Conservation (phyloP, 805 yeast species). For the Kodamaea fukazawae region DNA sequence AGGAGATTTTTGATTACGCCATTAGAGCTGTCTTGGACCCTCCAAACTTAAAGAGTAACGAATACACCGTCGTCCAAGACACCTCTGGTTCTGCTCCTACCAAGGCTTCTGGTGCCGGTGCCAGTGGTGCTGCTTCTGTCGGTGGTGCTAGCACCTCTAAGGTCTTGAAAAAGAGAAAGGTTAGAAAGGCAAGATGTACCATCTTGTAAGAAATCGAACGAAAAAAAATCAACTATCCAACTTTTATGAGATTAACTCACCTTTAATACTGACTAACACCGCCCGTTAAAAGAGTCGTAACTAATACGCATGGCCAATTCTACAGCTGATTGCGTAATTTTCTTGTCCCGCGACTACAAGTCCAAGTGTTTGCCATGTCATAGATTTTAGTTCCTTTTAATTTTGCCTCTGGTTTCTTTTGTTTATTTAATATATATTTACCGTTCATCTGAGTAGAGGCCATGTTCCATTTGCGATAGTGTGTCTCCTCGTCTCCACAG, state of each 20-base stretch:
- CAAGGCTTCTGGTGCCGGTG: slow-evolving; percentile 7
- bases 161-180: slow-evolving; percentile 23
- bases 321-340: too few relatives aligned
- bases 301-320: too few relatives aligned
- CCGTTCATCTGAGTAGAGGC: too few relatives aligned
- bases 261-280: too few relatives aligned
- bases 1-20: slow-evolving; percentile 80
- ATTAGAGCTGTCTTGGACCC: slow-evolving; percentile 66
- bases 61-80: slow-evolving; percentile 13
- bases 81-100: slow-evolving; percentile 14
- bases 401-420: slow-evolving; percentile 14
- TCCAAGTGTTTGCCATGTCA: slow-evolving; percentile 6
- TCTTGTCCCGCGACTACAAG: neutral
- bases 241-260: too few relatives aligned
- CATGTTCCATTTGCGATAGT: too few relatives aligned
- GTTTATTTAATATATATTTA: slow-evolving; percentile 2
- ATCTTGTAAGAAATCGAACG: slow-evolving; percentile 26
- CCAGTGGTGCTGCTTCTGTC: slow-evolving; percentile 1
- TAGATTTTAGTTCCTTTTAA: slow-evolving; percentile 10
- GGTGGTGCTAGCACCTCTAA: slow-evolving; percentile 8
- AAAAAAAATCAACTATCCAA: too few relatives aligned
- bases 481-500: too few relatives aligned
- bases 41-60: slow-evolving; percentile 26
- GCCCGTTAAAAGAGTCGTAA: too few relatives aligned
- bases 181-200: slow-evolving; percentile 38